Base-by-base conservation (phyloP, 139 green algal genomes). In the Limnomonas spitsbergensis region DNA sequence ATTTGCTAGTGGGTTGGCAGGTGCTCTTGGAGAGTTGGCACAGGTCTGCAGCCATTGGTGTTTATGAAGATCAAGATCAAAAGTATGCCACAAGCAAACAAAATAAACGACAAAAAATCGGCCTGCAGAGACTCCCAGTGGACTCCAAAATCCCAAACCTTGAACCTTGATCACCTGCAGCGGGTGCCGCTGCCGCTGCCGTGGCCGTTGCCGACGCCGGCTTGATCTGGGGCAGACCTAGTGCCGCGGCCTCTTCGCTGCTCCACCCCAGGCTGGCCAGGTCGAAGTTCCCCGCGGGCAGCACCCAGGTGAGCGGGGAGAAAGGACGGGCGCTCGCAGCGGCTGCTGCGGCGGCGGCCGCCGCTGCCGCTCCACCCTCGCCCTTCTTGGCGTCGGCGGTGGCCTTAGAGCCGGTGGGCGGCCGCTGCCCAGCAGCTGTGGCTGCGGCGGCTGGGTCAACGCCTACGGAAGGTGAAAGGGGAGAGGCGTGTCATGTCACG, bases 221-320 rank as follows among this genome's bases (percentile, higher is more conserved):
- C 79, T 39, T n/a, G 34, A 52, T 34, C 47, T 66, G 6, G 36
- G 73, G 78, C 67, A 83, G 40, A 1, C 82, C 82, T 56, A 67
- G 53, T 27, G 76, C 76, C 20, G 73, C 42, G 7, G 61, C 74
- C 66, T 73, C 66, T 24, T 80, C 82, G 38, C 79, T 67, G 9
- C 73, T 40, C 82, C 82, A 87, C 3, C 82, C 82, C 54, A 87
- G 70, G 27, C 69, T 75, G 9, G 54, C 38, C 56, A 87, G 61
- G 79, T 87, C 82, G 36, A 87, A 80, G 39, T 79, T 83, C 47
- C 82, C 82, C 52, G 66, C 29, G 4, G 72, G 77, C 75, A 87
- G 42, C 37, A 56, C 52, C 82, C 82, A 87, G 3, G 66, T 69
- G 54, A n/a, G 29, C 35, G 75, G 37, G 24, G 26, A 40, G 53